A percentile compares a stretch with the other conserved stretches of the same genome.
These are phyloP conservation scores for Agastache rugosa DNA, from an alignment of 257 asterid species.

Conservation along the genomic window DNA sequence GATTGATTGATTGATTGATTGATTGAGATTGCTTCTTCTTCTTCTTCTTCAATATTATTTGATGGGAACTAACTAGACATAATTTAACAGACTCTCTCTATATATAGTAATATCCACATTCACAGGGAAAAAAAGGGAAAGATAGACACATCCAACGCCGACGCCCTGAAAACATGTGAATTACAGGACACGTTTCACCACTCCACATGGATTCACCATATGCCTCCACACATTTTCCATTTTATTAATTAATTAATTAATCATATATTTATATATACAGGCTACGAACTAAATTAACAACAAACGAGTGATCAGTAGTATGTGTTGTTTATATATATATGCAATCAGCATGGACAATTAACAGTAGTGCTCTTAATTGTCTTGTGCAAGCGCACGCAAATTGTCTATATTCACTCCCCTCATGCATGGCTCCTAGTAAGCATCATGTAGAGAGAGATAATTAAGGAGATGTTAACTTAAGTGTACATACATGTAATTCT, in stretches of 20 bases:
- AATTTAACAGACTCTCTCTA: no score
- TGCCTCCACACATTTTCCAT: not conserved
- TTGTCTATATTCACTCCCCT: slow-evolving; percentile 18
- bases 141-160: not conserved
- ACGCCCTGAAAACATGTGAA: not conserved
- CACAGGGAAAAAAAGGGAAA: no score
- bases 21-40: not conserved
- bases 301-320: not conserved
- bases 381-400: not conserved
- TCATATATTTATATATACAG: no score
- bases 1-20: no score
- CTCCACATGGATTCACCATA: not conserved
- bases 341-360: not conserved
- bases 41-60: not conserved
- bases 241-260: no score
- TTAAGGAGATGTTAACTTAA: not conserved
- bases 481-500: slow-evolving; percentile 8
- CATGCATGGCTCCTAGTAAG: slow-evolving; percentile 18
- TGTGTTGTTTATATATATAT: not conserved
- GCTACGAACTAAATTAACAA: no score
- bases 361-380: not conserved
- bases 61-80: not conserved
- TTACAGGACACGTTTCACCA: not conserved
- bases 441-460: not conserved
- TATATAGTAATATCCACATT: not conserved